Base-by-base conservation (phyloP, 495 filamentous ascomycete genomes). In the Chlorociboria aeruginascens region DNA sequence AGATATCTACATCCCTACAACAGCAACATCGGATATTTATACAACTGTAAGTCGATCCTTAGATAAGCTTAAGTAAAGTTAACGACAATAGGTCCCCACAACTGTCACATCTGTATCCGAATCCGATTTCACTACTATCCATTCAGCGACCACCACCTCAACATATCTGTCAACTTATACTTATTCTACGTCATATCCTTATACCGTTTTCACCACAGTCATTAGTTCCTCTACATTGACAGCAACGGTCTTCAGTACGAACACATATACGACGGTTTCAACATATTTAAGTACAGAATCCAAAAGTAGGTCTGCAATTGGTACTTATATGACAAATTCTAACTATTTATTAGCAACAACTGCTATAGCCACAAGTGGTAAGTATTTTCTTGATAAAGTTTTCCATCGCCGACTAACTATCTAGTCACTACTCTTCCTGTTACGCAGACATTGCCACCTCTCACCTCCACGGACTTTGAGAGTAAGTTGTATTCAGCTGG, bases 211-310 rank as follows among this genome's bases (percentile, higher is more conserved):
- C 4, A 29, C 32, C 11, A 63, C 62, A n/a, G 58, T 58, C 33
- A 45, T 60, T 28, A 59, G 54, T 3, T 37, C 45, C 32, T 56
- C 55, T 1, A 57, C 55, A 40, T 48, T 59, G 40, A 41, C 59
- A 30, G 45, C 62, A 20, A 64, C 60, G 10, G 56, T 60, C 38
- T 65, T 56, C 29, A 56, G 49, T 34, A 53, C 57, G 30, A 63
- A 57, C 47, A 58, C 57, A 11, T 40, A 32, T 17, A 55, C 57
- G 13, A 61, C 57, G 7, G 58, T 63, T 30, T 55, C 51, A 28
- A 53, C 49, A 16, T 51, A 43, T 32, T 13, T 36, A 29, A 51
- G 14, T 12, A 51, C 33, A 11, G 13, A 13, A 10, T 25, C 20
- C 4, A 4, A 25, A 25, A 25, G 20, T 25, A 25, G 20, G 20